A percentile compares a stretch with the other conserved stretches of the same genome.
Conservation (phyloP, 192 early-diverging fungal species). For the Linnemannia elongata region DNA sequence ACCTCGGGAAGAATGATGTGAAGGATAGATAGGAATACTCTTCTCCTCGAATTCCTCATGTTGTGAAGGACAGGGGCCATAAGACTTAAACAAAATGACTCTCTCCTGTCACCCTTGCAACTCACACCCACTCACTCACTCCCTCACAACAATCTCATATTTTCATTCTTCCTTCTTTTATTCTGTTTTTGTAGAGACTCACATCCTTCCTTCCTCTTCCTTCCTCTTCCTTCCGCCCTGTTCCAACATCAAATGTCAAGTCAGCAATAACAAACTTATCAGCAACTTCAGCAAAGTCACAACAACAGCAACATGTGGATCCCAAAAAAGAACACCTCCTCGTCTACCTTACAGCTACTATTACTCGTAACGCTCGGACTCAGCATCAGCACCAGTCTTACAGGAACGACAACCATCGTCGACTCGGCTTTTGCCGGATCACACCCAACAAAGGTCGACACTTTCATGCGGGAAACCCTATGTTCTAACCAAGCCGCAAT, state of each 20-base stretch:
- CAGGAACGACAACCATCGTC: background rate
- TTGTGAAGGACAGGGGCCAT: too few species aligned
- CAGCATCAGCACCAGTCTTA: background rate
- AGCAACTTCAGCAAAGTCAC: too few species aligned
- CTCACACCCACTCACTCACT: background rate
- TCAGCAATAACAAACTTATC: too few species aligned
- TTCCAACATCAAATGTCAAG: background rate
- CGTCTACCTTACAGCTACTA: background rate
- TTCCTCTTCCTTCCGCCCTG: background rate
- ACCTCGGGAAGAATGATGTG: too few species aligned
- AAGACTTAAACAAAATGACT: too few species aligned
- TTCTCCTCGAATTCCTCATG: too few species aligned
- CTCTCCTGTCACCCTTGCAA: background rate
- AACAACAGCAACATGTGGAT: background rate
- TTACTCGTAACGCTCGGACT: background rate
- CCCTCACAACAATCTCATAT: background rate
- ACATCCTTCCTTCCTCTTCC: background rate
- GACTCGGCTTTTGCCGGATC: slow-evolving; percentile 3
- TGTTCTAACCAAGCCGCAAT: slow-evolving; percentile 33
- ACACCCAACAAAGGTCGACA: slow-evolving; percentile 21
- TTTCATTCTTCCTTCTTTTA: background rate
- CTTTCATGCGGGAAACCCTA: slow-evolving; percentile 17
- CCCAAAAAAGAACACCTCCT: too few species aligned
- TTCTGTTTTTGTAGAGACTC: background rate
- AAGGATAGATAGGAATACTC: too few species aligned